Evolutionary conservation across 352 stramenopile genomes (phyloP).

Genomic region (Phytophthora melonis): DNA sequence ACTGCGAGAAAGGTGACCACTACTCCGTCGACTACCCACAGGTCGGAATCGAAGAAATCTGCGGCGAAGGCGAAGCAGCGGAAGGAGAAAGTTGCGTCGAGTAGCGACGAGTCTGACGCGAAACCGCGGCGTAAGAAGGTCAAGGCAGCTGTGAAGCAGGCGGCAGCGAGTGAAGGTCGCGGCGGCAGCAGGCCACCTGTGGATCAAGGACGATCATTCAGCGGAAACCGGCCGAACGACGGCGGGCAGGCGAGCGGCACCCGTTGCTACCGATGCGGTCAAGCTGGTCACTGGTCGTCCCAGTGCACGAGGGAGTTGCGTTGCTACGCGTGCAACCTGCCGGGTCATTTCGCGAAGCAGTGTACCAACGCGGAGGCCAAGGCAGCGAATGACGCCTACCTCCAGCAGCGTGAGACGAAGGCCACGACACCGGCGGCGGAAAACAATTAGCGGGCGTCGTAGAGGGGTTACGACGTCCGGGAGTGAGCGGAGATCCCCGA

Average conservation of each 20-base stretch:
- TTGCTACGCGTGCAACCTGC: not conserved
- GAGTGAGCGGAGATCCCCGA: not conserved
- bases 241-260: not conserved
- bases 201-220: not conserved
- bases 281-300: not conserved
- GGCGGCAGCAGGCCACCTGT: not conserved
- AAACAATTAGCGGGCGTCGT: too few relatives aligned
- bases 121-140: not conserved
- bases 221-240: not conserved
- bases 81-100: not conserved
- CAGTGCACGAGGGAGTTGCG: not conserved
- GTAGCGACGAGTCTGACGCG: not conserved
- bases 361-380: not conserved
- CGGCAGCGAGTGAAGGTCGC: not conserved
- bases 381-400: not conserved
- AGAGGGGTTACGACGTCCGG: not conserved
- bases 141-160: not conserved
- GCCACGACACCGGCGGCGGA: not conserved
- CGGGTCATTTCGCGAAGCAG: not conserved
- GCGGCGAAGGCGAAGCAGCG: not conserved
- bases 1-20: not conserved
- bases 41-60: not conserved
- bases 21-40: not conserved
- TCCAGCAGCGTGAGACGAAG: not conserved
- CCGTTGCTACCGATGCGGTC: not conserved